phyloP scores from a whole-genome alignment of 2,329 filamentous ascomycete species.

The Trematosphaeria pertusa region DNA sequence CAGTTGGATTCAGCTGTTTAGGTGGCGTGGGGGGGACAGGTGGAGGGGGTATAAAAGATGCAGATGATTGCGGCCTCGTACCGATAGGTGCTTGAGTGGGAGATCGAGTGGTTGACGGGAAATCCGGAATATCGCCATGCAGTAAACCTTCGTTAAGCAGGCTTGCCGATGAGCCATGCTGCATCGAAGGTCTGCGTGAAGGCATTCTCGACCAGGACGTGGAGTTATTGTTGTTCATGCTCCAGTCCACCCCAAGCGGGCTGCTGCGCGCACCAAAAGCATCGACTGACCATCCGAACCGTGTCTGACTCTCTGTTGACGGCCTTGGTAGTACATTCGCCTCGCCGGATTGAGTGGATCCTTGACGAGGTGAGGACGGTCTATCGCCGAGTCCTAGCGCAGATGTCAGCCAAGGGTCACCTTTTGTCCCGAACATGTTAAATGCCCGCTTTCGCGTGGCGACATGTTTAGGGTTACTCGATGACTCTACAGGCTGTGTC shows the following conservation, averaged over 20 bases:
- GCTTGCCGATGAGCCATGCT: conserved; percentile 75
- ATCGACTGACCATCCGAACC: conserved; percentile 47
- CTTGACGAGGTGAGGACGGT: conserved; percentile 65
- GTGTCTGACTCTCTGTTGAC: conserved; percentile 47
- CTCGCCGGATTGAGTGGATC: conserved; percentile 68
- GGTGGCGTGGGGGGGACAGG: conserved; percentile 57
- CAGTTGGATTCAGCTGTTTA: conserved; percentile 78
- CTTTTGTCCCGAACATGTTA: conserved; percentile 60
- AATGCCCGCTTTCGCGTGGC: conserved; percentile 55
- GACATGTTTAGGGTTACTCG: conserved; percentile 46
- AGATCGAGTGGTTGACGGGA: conserved; percentile 56
- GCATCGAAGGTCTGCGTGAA: conserved; percentile 81
- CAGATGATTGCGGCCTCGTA: conserved; percentile 70
- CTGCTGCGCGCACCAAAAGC: conserved; percentile 50
- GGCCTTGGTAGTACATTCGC: conserved; percentile 44
- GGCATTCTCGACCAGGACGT: conserved; percentile 75
- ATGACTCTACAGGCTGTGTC: conserved; percentile 39
- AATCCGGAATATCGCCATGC: conserved; percentile 59
- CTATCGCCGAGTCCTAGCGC: conserved; percentile 44
- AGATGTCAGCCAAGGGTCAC: conserved; percentile 58
- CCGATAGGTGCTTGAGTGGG: conserved; percentile 75
- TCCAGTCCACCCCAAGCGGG: conserved; percentile 52
- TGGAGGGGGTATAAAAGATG: conserved; percentile 54
- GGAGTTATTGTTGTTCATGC: conserved; percentile 43
- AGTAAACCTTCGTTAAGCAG: conserved; percentile 59